phyloP scores from a whole-genome alignment of 2,329 filamentous ascomycete genomes.

The Penicillium sp. region DNA sequence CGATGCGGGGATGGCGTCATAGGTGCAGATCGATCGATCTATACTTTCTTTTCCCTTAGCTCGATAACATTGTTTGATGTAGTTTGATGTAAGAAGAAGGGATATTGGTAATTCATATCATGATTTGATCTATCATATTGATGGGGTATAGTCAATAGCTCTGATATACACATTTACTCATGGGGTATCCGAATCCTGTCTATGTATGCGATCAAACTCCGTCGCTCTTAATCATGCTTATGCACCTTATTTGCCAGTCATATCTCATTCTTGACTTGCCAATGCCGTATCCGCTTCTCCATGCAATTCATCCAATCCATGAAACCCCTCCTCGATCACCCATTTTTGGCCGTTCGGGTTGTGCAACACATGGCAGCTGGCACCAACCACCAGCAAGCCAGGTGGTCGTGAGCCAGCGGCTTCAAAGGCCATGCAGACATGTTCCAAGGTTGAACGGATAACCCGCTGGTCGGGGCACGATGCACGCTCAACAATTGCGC shows the following conservation, averaged over 20 bases:
- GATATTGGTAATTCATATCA: no score
- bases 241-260: constrained; percentile 5
- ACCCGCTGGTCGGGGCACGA: constrained; percentile 93
- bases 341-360: constrained; percentile 61
- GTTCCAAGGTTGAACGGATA: constrained; percentile 76
- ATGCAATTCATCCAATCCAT: constrained; percentile 58
- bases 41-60: not conserved
- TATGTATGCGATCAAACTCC: constrained; percentile 20
- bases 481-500: constrained; percentile 87
- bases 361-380: constrained; percentile 74
- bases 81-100: no score
- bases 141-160: not conserved
- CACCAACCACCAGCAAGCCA: constrained; percentile 78
- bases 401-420: constrained; percentile 85
- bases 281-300: constrained; percentile 20
- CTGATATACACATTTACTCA: not conserved
- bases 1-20: constrained; percentile 12
- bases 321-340: constrained; percentile 83
- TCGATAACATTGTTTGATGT: not conserved
- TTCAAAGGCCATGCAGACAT: constrained; percentile 78
- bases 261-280: constrained; percentile 8
- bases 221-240: constrained; percentile 1
- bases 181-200: constrained; percentile 22
- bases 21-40: not conserved
- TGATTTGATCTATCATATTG: not conserved